A percentile compares a stretch with the other conserved stretches of the same genome.
phyloP scores from a whole-genome alignment of 2,329 filamentous ascomycete genomes.

The Aspergillus aculeatus region DNA sequence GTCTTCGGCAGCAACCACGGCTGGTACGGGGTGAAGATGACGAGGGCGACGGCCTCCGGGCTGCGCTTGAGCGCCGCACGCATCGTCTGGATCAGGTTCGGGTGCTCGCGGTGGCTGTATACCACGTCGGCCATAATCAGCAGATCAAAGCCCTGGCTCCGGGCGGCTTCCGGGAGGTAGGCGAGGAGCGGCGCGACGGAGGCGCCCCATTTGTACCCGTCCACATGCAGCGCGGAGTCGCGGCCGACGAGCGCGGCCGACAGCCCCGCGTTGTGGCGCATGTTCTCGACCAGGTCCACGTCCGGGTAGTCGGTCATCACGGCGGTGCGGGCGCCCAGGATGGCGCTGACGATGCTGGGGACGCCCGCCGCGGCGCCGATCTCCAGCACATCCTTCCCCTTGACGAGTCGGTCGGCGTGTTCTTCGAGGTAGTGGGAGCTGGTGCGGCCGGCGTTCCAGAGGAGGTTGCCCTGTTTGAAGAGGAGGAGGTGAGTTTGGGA shows the following conservation, averaged over 20 bases:
- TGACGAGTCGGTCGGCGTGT: conserved; percentile 60
- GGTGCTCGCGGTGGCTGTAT: conserved; percentile 87
- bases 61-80: conserved; percentile 61
- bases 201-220: conserved; percentile 83
- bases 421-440: conserved; percentile 76
- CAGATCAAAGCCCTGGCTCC: conserved; percentile 63
- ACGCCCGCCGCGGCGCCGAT: conserved; percentile 86
- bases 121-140: conserved; percentile 84
- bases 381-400: conserved; percentile 72
- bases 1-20: conserved; percentile 87
- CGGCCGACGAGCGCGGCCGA: conserved; percentile 49
- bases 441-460: conserved; percentile 87
- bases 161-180: conserved; percentile 49
- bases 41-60: conserved; percentile 64
- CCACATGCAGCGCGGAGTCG: conserved; percentile 52
- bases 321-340: conserved; percentile 65
- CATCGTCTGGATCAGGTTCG: conserved; percentile 71
- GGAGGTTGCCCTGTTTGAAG: conserved; percentile 64
- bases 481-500: too few species aligned
- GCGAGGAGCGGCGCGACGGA: conserved; percentile 59
- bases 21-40: conserved; percentile 93
- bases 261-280: conserved; percentile 69
- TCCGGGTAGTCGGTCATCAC: conserved; percentile 91
- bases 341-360: conserved; percentile 73
- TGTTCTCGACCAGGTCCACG: conserved; percentile 74